Conservation (phyloP, 2,329 filamentous ascomycete species). For the Pleurostoma richardsiae region DNA sequence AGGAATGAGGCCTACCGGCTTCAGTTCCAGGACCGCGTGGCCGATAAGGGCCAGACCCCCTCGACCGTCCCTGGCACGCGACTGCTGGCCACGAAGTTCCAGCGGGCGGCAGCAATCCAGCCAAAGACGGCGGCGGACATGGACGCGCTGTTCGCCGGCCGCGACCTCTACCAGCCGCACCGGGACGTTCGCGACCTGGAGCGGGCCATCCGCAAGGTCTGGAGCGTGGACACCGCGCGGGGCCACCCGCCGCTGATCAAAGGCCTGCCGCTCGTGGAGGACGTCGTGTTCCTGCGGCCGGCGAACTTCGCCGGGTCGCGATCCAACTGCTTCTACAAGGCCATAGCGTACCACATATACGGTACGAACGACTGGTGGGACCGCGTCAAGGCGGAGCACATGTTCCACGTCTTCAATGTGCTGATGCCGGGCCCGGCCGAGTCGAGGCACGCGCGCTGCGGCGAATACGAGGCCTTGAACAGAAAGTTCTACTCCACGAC, state of each 20-base stretch:
- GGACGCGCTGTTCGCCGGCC: not conserved
- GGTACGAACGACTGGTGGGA: slow-evolving; percentile 16
- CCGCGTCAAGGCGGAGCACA: slow-evolving; percentile 27
- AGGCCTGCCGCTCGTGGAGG: slow-evolving; percentile 26
- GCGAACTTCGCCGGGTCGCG: slow-evolving; percentile 12
- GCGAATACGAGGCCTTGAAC: slow-evolving; percentile 18
- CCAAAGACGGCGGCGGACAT: not conserved
- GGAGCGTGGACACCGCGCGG: not conserved
- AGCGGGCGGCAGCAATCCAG: not conserved
- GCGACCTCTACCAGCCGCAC: not conserved
- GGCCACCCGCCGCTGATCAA: slow-evolving; percentile 7
- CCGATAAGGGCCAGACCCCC: not conserved
- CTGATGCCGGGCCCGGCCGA: slow-evolving; percentile 8
- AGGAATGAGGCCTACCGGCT: too few relatives aligned
- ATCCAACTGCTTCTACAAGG: slow-evolving; percentile 25
- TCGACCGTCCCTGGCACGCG: too few relatives aligned
- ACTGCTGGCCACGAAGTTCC: too few relatives aligned
- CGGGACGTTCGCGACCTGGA: not conserved
- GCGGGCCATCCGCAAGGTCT: slow-evolving; percentile 5
- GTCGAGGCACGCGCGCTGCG: slow-evolving; percentile 17
- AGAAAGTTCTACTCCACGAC: slow-evolving; percentile 11
- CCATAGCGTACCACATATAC: slow-evolving; percentile 20
- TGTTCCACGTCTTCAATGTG: slow-evolving; percentile 18
- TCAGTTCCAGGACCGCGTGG: not conserved
- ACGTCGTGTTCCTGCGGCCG: slow-evolving; percentile 20